These are phyloP conservation scores for Lipomyces lipofer DNA, from an alignment of 805 yeast species.

Conservation along the genomic window DNA sequence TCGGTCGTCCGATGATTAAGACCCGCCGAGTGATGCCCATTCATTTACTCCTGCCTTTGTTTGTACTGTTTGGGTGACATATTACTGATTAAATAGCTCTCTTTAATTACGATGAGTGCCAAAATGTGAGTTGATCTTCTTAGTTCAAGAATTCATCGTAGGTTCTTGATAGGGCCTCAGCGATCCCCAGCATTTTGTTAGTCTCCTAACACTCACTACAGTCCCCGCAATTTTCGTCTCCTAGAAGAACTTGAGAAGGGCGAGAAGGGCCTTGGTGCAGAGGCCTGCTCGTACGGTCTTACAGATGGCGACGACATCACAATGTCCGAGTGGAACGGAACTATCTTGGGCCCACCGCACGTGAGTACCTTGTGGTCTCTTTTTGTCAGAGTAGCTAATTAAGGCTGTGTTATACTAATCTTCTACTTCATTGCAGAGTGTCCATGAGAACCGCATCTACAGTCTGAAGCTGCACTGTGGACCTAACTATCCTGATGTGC, in stretches of 20 bases:
- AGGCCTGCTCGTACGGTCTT: conserved; percentile 93
- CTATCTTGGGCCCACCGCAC: conserved; percentile 96
- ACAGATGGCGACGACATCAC: conserved; percentile 86
- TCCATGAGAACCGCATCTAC: conserved; percentile 92
- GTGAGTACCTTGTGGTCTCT: conserved; percentile 20
- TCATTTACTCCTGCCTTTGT: no score
- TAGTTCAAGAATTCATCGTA: no score
- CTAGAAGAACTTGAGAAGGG: conserved; percentile 97
- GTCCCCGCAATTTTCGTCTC: conserved; percentile 90
- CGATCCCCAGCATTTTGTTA: conserved; percentile 33
- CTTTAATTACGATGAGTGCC: no score
- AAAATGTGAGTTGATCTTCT: conserved; percentile 22
- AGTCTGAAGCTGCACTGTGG: conserved; percentile 81
- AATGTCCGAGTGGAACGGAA: conserved; percentile 97
- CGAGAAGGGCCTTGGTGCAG: conserved; percentile 96
- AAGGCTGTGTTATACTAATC: background rate
- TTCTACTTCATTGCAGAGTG: conserved; percentile 46
- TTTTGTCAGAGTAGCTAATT: conserved; percentile 33
- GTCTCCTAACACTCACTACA: conserved; percentile 13
- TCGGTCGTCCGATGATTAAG: no score
- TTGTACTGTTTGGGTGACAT: no score
- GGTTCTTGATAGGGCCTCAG: background rate
- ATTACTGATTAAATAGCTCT: no score
- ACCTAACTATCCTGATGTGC: conserved; percentile 78
- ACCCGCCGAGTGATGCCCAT: no score